Evolutionary conservation across 169 alveolate genomes (phyloP), one percentile per base, ranked within the genome.

Genomic region (Eimeria necatrix): DNA sequence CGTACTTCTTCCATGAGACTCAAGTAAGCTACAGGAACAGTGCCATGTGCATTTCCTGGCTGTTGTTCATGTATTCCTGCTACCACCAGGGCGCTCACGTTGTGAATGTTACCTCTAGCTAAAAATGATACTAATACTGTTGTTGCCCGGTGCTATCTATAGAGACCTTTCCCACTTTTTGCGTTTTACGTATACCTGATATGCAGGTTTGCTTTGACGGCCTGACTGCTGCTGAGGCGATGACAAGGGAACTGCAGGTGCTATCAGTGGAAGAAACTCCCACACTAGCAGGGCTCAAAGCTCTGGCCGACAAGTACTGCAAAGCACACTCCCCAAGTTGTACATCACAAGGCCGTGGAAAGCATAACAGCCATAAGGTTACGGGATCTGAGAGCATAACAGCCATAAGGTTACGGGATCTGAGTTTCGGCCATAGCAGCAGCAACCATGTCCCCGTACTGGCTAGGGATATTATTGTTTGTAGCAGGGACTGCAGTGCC

Each of bases 141-240:
- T 68, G 78, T 14, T 9, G 18, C 26, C 73, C 1, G 73, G 2
- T 61, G 73, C 16, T 61, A 16, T 0, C 26, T 61, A 26, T 16
- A 20, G 73, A 8, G 16, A 16, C 73, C 0, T 26, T 16, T 61
- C 73, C 16, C 22, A 5, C 83, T 32, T 7, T 61, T 20, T 10
- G 73, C 22, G 73, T 14, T 74, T 10, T 26, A 74, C 59, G 22
- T 46, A 18, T 49, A 8, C 26, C 60, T 74, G 56, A 9, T 3
- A n/a, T 20, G 70, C 71, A 80, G 89, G 89, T 80, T 18, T 80
- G 89, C 14, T 80, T 80, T 68, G 89, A 80, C 52, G 89, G 89
- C 9, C 71, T 80, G 71, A 80, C 71, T 52, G 89, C 89, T 20
- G 89, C 41, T 32, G 89, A 80, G 9, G 89, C 70, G 52, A 80